phyloP scores from a whole-genome alignment of 2,329 filamentous ascomycete genomes.

The Sarocladium strictum region DNA sequence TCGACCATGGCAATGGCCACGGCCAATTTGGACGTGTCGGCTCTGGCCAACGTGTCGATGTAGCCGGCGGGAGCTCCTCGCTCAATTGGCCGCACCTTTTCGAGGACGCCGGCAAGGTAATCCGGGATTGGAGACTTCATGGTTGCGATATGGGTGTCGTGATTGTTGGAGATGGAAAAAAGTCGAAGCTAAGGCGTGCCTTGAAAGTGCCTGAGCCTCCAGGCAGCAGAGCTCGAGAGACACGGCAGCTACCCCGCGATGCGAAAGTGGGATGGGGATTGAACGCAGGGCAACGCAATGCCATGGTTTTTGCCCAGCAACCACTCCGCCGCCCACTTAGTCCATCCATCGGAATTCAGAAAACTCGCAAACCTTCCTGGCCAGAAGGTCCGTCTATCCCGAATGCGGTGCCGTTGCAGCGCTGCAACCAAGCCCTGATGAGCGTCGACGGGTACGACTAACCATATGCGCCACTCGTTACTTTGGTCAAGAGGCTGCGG shows the following conservation, averaged over 20 bases:
- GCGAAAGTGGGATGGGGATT: neutral
- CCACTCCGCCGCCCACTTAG: neutral
- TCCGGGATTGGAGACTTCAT: conserved; percentile 31
- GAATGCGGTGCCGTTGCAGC: neutral
- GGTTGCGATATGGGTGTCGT: neutral
- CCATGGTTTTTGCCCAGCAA: neutral
- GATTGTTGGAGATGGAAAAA: too few species aligned
- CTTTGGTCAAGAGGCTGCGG: neutral
- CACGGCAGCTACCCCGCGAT: neutral
- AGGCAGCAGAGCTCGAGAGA: too few species aligned
- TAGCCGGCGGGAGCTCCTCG: conserved; percentile 27
- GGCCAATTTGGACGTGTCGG: conserved; percentile 31
- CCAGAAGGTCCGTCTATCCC: neutral
- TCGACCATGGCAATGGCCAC: conserved; percentile 34
- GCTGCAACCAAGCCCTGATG: neutral
- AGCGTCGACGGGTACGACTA: neutral
- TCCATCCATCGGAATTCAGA: neutral
- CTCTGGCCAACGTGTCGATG: conserved; percentile 31
- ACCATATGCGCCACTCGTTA: neutral
- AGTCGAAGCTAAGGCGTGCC: too few species aligned
- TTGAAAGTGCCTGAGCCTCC: too few species aligned
- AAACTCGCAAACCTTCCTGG: neutral
- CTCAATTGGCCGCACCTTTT: conserved; percentile 23
- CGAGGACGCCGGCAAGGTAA: conserved; percentile 25
- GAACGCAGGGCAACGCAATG: neutral